A percentile compares a stretch with the other conserved stretches of the same genome.
Conservation (phyloP, 2,329 filamentous ascomycete species). For the Trichoderma lentiforme region DNA sequence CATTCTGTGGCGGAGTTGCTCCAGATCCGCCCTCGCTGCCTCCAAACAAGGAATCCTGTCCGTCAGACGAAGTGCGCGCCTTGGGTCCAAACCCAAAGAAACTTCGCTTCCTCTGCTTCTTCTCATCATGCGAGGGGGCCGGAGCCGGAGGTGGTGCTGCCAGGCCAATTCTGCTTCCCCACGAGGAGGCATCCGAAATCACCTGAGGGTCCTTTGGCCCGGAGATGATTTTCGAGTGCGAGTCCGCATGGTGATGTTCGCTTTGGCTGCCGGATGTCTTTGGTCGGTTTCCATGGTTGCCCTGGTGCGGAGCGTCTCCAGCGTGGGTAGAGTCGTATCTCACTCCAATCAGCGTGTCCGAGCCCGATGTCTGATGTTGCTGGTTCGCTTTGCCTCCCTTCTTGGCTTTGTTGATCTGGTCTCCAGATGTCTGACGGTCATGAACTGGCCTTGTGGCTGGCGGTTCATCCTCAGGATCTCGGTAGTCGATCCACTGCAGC, state of each 20-base stretch:
- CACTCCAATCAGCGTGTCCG: conserved; percentile 53
- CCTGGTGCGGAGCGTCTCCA: conserved; percentile 47
- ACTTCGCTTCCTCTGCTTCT: conserved; percentile 76
- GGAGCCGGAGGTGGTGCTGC: conserved; percentile 45
- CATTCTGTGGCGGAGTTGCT: conserved; percentile 41
- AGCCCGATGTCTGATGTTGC: conserved; percentile 36
- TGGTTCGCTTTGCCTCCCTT: conserved; percentile 28
- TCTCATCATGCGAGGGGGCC: conserved; percentile 62
- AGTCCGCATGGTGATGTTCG: conserved; percentile 33
- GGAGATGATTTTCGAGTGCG: conserved; percentile 63
- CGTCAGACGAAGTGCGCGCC: conserved; percentile 55
- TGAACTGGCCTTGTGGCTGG: conserved; percentile 32
- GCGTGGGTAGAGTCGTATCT: conserved; percentile 56
- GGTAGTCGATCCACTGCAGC: conserved; percentile 81
- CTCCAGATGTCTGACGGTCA: conserved; percentile 39
- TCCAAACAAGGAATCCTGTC: conserved; percentile 54
- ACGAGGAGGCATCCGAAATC: conserved; percentile 77
- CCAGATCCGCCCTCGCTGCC: conserved; percentile 46
- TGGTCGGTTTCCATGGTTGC: conserved; percentile 34
- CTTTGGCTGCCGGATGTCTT: conserved; percentile 36
- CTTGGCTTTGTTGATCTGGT: conserved; percentile 33
- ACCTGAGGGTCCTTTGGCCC: conserved; percentile 78
- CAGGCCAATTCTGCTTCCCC: conserved; percentile 73
- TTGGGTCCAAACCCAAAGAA: conserved; percentile 68
- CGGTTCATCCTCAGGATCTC: conserved; percentile 53